A percentile compares a stretch with the other conserved stretches of the same genome.
These are phyloP conservation scores for Naganishia sp. DNA, from an alignment of 1,284 basidiomycete genomes.

Conservation along the genomic window DNA sequence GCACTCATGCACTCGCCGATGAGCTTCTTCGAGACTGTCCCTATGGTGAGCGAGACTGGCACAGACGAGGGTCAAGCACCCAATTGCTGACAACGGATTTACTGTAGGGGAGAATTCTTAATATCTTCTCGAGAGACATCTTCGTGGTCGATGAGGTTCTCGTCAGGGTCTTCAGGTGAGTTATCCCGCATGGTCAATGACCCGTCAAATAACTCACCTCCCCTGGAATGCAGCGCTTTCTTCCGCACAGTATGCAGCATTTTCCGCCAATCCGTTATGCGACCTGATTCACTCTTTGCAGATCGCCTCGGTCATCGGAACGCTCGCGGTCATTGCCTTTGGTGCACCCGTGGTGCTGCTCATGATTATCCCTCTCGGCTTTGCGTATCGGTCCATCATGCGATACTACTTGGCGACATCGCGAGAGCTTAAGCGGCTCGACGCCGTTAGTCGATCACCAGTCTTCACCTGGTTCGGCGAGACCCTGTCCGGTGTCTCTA, in stretches of 20 bases:
- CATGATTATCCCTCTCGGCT: conserved; percentile 69
- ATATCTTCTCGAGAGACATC: conserved; percentile 84
- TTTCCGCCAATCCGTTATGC: not conserved
- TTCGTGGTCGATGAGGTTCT: conserved; percentile 86
- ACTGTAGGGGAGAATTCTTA: conserved; percentile 59
- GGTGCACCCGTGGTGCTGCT: conserved; percentile 82
- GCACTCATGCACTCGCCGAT: conserved; percentile 79
- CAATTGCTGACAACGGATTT: conserved; percentile 38
- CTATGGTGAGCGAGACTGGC: conserved; percentile 58
- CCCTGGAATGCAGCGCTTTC: not conserved
- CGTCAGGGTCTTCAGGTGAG: conserved; percentile 65
- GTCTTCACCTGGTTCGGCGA: conserved; percentile 89
- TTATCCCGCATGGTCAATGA: conserved; percentile 53
- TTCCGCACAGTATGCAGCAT: conserved; percentile 14
- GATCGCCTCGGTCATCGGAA: conserved; percentile 63
- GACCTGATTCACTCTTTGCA: conserved; percentile 16
- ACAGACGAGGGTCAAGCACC: not conserved
- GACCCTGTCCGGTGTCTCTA: conserved; percentile 77
- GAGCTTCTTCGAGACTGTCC: conserved; percentile 83
- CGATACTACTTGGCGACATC: conserved; percentile 89
- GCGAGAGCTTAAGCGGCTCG: conserved; percentile 86
- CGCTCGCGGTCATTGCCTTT: conserved; percentile 73
- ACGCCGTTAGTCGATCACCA: conserved; percentile 84
- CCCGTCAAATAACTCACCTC: not conserved
- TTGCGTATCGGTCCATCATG: conserved; percentile 76